Evolutionary conservation across 1,284 basidiomycete species (phyloP).

Genomic region (Microbotryomycetes sp.): DNA sequence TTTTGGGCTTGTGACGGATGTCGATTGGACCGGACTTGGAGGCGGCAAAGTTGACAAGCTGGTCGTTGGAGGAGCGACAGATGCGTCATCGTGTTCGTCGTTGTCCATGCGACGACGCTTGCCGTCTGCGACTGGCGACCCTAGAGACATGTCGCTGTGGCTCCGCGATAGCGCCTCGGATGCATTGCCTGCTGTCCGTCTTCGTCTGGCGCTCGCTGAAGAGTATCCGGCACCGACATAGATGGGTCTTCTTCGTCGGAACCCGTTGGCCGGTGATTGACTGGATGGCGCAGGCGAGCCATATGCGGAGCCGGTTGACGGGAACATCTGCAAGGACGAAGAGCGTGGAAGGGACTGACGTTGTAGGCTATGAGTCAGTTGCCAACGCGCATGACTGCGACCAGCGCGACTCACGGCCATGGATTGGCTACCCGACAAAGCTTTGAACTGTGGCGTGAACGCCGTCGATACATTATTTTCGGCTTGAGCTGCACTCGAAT

Average conservation of each 20-base stretch:
- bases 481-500: conserved; percentile 6
- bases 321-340: not conserved
- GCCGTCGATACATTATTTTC: conserved; percentile 16
- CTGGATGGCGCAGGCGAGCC: not conserved
- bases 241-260: conserved; percentile 18
- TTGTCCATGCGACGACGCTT: conserved; percentile 16
- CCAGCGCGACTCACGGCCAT: too few relatives aligned
- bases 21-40: not conserved
- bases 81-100: conserved; percentile 3
- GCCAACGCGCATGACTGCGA: too few relatives aligned
- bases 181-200: not conserved
- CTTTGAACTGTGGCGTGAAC: conserved; percentile 26
- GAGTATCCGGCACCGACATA: conserved; percentile 32
- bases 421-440: too few relatives aligned
- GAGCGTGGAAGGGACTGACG: not conserved
- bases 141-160: conserved; percentile 6
- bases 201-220: conserved; percentile 4
- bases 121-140: conserved; percentile 1
- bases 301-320: not conserved
- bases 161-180: not conserved
- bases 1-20: not conserved
- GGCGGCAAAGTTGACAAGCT: not conserved
- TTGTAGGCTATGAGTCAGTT: too few relatives aligned
- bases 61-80: not conserved
- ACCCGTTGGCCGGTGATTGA: not conserved